phyloP scores from a whole-genome alignment of 257 asterid species.

The Eucommia ulmoides region DNA sequence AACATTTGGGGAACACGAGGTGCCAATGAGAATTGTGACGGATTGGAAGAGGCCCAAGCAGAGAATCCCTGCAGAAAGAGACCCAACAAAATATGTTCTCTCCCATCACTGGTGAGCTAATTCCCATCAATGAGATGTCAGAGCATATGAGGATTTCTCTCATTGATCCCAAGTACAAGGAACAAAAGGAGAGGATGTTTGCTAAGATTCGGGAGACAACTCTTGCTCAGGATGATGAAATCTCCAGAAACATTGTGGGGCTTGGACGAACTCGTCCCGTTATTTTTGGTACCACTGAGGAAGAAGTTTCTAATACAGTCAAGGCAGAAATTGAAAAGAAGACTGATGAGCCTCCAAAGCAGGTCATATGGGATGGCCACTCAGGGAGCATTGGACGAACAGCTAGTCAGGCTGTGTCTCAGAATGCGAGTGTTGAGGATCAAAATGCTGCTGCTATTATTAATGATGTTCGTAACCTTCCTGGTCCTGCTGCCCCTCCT shows the following conservation, averaged over 20 bases:
- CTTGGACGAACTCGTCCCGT: conserved; percentile 91
- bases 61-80: conserved; percentile 72
- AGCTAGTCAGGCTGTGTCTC: conserved; percentile 87
- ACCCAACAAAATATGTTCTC: conserved; percentile 68
- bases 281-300: conserved; percentile 94
- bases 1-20: conserved; percentile 48
- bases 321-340: conserved; percentile 92
- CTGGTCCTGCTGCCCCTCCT: conserved; percentile 81
- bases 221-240: conserved; percentile 92
- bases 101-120: conserved; percentile 84
- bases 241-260: conserved; percentile 81
- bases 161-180: conserved; percentile 90
- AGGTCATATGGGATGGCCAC: conserved; percentile 98
- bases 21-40: conserved; percentile 88
- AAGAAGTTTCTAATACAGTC: conserved; percentile 94
- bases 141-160: conserved; percentile 96
- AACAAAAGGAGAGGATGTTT: conserved; percentile 94
- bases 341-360: conserved; percentile 89
- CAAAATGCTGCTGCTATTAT: conserved; percentile 27
- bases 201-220: conserved; percentile 91
- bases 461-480: conserved; percentile 51
- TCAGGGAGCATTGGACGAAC: conserved; percentile 88
- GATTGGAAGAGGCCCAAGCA: conserved; percentile 95
- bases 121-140: conserved; percentile 85
- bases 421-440: conserved; percentile 48